Evolutionary conservation across 495 filamentous ascomycete genomes (phyloP), one percentile per base, ranked within the genome.

Genomic region (Pseudevernia furfuracea): DNA sequence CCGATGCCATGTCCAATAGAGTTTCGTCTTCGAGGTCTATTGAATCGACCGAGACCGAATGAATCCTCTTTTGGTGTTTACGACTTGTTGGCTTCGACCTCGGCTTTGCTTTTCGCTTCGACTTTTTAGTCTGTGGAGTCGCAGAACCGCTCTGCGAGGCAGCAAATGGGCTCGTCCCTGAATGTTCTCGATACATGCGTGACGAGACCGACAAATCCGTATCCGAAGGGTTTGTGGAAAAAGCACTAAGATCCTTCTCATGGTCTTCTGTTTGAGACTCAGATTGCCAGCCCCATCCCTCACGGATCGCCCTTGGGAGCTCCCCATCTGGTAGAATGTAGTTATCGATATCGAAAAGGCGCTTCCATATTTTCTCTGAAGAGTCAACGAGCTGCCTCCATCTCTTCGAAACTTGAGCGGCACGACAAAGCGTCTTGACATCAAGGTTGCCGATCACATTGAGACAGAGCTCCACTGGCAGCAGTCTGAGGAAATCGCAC

Each of bases 261-360:
- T 78, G 90, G 56, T 87, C 88, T 67, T 91, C 83, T 11, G 80
- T 72, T 9, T 86, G 90, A 60, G 85, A 84, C 3, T 92, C 90
- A 73, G 90, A 87, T 72, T 97, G 94, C 90, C 93, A 99, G n/a
- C 92, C 94, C 94, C 94, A 99, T n/a, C 94, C 94, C 76, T 97
- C 89, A 37, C 79, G 82, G 60, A 97, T 89, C 19, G 94, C 92
- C 65, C 86, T 84, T 60, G 93, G 85, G 23, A 99, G 77, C 71
- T 99, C 94, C 17, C 90, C 90, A 3, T 88, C 82, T 21, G 90
- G 87, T 21, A 97, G 78, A 17, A 75, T 72, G 74, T 89, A 96
- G 0, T 89, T 90, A 74, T 96, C 91, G 15, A 79, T 79, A 63
- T 96, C 91, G 65, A 99, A 87, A 1, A 96, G 80, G 63, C 92